Evolutionary conservation across 2,329 filamentous ascomycete species (phyloP), one percentile per base, ranked within the genome.

Genomic region (Penicillium frequentans): DNA sequence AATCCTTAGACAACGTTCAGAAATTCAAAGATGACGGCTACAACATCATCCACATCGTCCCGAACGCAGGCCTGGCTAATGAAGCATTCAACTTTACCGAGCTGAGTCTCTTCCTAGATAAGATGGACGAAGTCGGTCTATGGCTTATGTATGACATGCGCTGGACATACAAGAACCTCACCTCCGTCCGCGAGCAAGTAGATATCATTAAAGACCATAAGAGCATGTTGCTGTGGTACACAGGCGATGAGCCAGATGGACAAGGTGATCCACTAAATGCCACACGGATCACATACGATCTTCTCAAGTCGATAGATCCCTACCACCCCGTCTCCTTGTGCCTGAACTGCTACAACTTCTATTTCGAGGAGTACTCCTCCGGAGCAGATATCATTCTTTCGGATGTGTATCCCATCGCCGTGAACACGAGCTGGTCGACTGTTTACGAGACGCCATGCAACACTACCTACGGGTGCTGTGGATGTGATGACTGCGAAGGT

Each of bases 321-420:
- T 87, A 87, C 70, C 85, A 87, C 70, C 84, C 85, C 0, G 79
- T 85, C 2, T 81, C 81, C 1, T 73, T 86, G 4, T 81, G 81
- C 1, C 77, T 88, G 45, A 87, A 87, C 72, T 87, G 85, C 75
- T 77, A 80, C 54, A 81, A 87, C 71, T 87, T 84, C 71, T 81
- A 86, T 70, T 87, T 84, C 67, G 70, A 72, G 2, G 70, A 80
- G 13, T 87, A 88, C 73, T 74, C 79, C 0, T 67, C 72, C 2
- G 82, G 81, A 19, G 80, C 82, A 4, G 85, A 87, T 66, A 81
- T 87, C 61, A 70, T 88, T 59, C 82, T 87, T 75, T 78, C 79
- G 29, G 85, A 87, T 63, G 79, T 80, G 0, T 88, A 87, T 67
- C 84, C 85, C 0, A 78, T 88, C 58, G 82, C 79, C 29, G 81